phyloP scores from a whole-genome alignment of 352 stramenopile genomes.

The Globisporangium spiculum region DNA sequence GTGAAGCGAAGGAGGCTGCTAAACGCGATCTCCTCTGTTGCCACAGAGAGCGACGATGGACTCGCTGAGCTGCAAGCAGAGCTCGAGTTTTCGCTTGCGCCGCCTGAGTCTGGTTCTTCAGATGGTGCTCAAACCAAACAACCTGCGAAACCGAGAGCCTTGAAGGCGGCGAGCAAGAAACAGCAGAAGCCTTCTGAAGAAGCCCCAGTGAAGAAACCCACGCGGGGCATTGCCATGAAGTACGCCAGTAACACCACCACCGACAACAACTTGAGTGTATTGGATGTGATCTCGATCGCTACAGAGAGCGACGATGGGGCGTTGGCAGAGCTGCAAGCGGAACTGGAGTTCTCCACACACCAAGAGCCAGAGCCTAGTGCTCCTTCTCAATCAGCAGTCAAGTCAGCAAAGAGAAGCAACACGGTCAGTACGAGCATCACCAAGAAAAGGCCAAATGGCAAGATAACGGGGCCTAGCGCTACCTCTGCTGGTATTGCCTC shows the following conservation, averaged over 20 bases:
- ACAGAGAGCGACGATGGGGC: constrained; percentile 28
- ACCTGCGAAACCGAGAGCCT: not conserved
- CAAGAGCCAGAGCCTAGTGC: constrained; percentile 7
- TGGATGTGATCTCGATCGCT: constrained; percentile 19
- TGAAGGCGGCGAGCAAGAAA: not conserved
- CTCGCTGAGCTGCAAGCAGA: constrained; percentile 15
- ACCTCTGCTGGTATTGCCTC: constrained; percentile 9
- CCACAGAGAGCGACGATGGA: constrained; percentile 14
- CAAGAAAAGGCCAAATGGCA: not conserved
- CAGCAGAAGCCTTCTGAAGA: not conserved
- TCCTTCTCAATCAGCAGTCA: not conserved
- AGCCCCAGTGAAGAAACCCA: not conserved
- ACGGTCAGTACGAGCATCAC: not conserved
- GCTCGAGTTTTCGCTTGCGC: constrained; percentile 4
- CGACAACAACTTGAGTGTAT: not conserved
- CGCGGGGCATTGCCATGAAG: not conserved
- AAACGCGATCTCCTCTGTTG: not conserved
- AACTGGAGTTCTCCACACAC: constrained; percentile 17
- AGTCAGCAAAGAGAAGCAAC: not conserved
- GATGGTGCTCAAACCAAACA: not conserved
- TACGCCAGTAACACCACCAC: not conserved
- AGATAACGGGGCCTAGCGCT: not conserved
- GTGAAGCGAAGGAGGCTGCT: constrained; percentile 1
- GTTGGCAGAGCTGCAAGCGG: constrained; percentile 30
- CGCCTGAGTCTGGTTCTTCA: not conserved